Percentiles rank a stretch among this genome's conserved stretches.
Conservation (phyloP, 169 alveolate genomes). For the Plasmodium relictum region DNA sequence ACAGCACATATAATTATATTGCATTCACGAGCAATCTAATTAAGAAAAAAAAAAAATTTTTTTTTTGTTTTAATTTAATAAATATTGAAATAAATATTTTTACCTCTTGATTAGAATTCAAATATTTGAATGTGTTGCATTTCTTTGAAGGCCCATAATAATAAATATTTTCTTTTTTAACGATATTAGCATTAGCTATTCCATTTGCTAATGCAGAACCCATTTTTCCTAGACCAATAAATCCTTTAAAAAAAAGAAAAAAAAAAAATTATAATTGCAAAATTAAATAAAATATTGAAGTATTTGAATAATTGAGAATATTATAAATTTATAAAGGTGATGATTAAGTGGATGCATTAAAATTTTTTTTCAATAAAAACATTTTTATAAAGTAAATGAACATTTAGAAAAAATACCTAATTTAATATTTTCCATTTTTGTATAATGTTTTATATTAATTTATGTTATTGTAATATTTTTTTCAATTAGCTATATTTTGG, state of each 20-base stretch:
- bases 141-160: slow-evolving; percentile 50
- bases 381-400: neutral
- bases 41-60: neutral
- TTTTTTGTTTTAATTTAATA: neutral
- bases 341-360: too few species aligned
- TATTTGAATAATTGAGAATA: neutral
- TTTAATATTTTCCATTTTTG: slow-evolving; percentile 62
- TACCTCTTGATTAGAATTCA: slow-evolving; percentile 44
- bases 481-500: too few species aligned
- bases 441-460: neutral
- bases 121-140: slow-evolving; percentile 5
- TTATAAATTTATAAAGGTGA: too few species aligned
- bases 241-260: slow-evolving; percentile 30
- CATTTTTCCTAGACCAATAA: slow-evolving; percentile 74
- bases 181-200: slow-evolving; percentile 26
- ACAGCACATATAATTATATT: slow-evolving; percentile 72
- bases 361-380: neutral
- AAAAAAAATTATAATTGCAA: neutral
- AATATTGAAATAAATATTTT: neutral
- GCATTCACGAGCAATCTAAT: slow-evolving; percentile 32
- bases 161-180: slow-evolving; percentile 50
- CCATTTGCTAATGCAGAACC: slow-evolving; percentile 77
- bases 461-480: too few species aligned
- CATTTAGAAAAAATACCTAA: slow-evolving; percentile 40
- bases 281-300: neutral